phyloP scores from a whole-genome alignment of 306 rosid genomes.

The Parietaria judaica region DNA sequence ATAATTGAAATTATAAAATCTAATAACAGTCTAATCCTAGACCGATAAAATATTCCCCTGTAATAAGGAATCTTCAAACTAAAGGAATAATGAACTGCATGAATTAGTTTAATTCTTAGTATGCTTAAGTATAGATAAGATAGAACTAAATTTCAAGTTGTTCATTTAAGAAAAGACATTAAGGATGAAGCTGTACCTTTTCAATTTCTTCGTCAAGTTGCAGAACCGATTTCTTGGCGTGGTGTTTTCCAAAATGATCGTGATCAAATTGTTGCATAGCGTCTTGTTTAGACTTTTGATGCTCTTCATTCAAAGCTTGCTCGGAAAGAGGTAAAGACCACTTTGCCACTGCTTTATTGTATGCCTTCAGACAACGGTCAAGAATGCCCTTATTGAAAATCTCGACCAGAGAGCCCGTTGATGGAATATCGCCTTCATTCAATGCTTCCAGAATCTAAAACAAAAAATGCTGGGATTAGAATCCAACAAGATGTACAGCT shows the following conservation, averaged over 20 bases:
- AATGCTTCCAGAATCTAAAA: constrained; percentile 88
- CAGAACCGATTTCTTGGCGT: constrained; percentile 70
- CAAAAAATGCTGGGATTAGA: constrained; percentile 9
- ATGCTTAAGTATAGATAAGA: no score
- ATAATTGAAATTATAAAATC: no score
- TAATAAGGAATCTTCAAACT: no score
- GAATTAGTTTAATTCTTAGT: no score
- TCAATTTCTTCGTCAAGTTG: constrained; percentile 76
- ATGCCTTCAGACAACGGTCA: constrained; percentile 77
- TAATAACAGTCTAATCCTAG: no score
- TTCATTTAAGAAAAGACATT: not conserved
- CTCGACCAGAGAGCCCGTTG: constrained; percentile 95
- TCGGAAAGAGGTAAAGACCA: constrained; percentile 57
- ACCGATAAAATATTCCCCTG: no score
- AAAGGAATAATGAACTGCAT: no score
- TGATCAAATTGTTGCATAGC: constrained; percentile 60
- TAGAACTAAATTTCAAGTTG: not conserved
- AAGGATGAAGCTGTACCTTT: constrained; percentile 42
- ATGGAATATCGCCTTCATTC: constrained; percentile 97
- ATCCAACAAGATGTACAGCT: constrained; percentile 13
- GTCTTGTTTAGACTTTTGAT: constrained; percentile 41
- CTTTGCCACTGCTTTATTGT: constrained; percentile 45
- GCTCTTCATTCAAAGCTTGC: constrained; percentile 48
- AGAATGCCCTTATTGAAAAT: constrained; percentile 88
- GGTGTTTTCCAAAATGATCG: constrained; percentile 85